Evolutionary conservation across 1,284 basidiomycete species (phyloP), one percentile per base, ranked within the genome.

Genomic region (Athelia sp.): DNA sequence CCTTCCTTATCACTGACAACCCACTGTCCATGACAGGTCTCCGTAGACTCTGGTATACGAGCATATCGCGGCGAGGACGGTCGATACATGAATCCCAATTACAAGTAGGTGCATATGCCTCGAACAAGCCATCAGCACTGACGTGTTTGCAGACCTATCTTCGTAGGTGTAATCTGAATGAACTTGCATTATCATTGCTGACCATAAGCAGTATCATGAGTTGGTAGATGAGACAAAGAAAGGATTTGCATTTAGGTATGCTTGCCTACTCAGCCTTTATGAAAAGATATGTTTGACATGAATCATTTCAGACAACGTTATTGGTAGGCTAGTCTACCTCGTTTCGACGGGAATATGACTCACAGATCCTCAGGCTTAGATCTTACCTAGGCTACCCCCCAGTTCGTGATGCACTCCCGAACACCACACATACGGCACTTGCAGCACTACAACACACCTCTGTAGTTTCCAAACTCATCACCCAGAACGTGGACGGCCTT

Each of bases 401-500:
- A 13, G 86, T 95, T 24, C 78, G 87, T 29, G 80, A 87, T 53
- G 79, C 93, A 0, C 74, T 78, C 45, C 90, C 93, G 1, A 97
- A 96, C 57, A 84, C 90, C 3, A 93, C 87, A 0, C 93, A 98
- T 63, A 90, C 82, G 59, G 86, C 89, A 15, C 70, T 97, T 22
- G 87, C 90, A 2, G 89, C 92, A 1, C 72, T 96, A 24, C 87
- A 93, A 59, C 74, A 90, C 52, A 69, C 86, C 6, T 78, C 75
- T 6, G 65, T 83, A 47, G 73, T 89, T 17, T 69, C 76, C 6
- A 71, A 72, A n/a, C 66, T 93, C 22, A 84, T 97, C 50, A 97
- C 94, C 0, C 93, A 96, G 65, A 96, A 95, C 58, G 93, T 97
- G 6, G 94, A 97, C 60, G 92, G 92, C 8, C 78, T 96, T 13